Evolutionary conservation across 306 rosid species (phyloP), one percentile per base, ranked within the genome.

Genomic region (Acmispon strigosus): DNA sequence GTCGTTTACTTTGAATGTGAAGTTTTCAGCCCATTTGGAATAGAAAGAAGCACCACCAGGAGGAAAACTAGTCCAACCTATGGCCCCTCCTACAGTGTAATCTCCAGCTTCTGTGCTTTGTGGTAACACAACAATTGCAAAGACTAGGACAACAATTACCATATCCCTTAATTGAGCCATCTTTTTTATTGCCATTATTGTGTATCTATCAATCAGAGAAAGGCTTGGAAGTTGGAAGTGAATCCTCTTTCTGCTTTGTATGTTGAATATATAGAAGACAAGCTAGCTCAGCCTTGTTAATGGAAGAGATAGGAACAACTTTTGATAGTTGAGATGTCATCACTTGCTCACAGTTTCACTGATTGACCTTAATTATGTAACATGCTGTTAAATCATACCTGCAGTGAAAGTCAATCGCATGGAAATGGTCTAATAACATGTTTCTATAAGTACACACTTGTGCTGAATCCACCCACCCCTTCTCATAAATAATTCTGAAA

Each of bases 41-140:
- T 82, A 84, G 10, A 81, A 79, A 43, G 80, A 56, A 8, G 78
- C 20, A 16, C 53, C 85, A 15, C 54, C 22, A 0, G 87, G 17
- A 10, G 84, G 92, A 69, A 39, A n/a, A 71, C 50, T 76, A 4
- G 45, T 59, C 92, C 89, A 87, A 53, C 79, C 92, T 10, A 36
- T 34, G 51, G 3, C 0, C 20, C 63, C 84, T 37, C 87, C 87
- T 0, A 84, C 92, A 1, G 60, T 74, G 56, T 62, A 64, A 4
- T 51, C 18, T 66, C 57, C 57, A 24, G 80, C 86, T 68, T 79
- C 52, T 62, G 70, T 36, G 24, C 11, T 13, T 10, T 61, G 57
- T 3, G 70, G 47, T 10, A 47, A 36, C 47, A 72, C 32, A 45
- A 59, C 55, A 14, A 50, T 76, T 11, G 37, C 55, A 51, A 69